phyloP scores from a whole-genome alignment of 768 basidiomycete species.

The Hysterangium stoloniferum region DNA sequence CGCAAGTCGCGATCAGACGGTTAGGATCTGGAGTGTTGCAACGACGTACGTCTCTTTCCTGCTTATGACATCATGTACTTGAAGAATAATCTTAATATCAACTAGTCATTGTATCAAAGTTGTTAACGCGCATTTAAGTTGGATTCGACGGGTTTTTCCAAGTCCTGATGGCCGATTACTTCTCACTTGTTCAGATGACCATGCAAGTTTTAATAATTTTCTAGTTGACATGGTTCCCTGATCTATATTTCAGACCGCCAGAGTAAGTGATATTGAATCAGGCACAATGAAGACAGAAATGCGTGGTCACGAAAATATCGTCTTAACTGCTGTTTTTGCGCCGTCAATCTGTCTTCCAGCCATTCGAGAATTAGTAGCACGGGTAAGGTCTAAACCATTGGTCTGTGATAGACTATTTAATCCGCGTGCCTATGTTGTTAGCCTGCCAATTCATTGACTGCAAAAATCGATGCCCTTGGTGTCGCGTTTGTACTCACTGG shows the following conservation, averaged over 20 bases:
- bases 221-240: not conserved
- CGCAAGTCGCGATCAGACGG: conserved; percentile 81
- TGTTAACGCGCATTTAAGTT: conserved; percentile 71
- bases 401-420: not conserved
- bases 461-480: conserved; percentile 25
- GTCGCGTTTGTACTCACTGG: conserved; percentile 67
- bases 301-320: conserved; percentile 81
- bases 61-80: conserved; percentile 1
- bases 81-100: not conserved
- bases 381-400: too few relatives aligned
- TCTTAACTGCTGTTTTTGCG: conserved; percentile 77
- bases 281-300: conserved; percentile 78
- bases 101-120: conserved; percentile 66
- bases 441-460: conserved; percentile 41
- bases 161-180: conserved; percentile 67
- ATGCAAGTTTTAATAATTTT: conserved; percentile 40
- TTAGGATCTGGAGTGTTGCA: conserved; percentile 80
- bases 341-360: conserved; percentile 67
- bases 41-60: conserved; percentile 54
- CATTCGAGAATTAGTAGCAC: conserved; percentile 68
- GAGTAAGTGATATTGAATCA: conserved; percentile 63
- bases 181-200: conserved; percentile 81
- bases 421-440: conserved; percentile 17
- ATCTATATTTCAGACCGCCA: conserved; percentile 49
- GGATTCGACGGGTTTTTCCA: conserved; percentile 67